Conservation (phyloP, 2,329 filamentous ascomycete species). For the Cladosporium sp. region DNA sequence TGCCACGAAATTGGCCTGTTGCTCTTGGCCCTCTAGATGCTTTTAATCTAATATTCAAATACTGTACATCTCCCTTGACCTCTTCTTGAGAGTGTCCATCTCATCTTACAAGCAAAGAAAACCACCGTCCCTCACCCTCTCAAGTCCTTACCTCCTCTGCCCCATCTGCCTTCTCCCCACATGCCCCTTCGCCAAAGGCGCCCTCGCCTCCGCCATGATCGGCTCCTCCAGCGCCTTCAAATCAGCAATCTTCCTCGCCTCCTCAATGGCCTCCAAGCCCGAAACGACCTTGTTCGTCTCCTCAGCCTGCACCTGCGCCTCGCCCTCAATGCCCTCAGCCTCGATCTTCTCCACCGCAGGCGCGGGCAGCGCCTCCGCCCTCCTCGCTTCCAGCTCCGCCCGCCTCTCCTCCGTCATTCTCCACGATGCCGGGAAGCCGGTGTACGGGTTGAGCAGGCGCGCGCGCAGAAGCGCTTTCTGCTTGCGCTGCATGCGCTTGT, state of each 20-base stretch:
- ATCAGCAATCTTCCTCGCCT: slow-evolving; percentile 23
- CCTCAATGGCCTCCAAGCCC: slow-evolving; percentile 27
- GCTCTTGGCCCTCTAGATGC: too few relatives aligned
- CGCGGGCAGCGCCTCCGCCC: slow-evolving; percentile 39
- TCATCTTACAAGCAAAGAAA: slow-evolving; percentile 2
- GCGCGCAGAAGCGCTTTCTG: slow-evolving; percentile 10
- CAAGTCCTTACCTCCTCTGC: slow-evolving; percentile 14
- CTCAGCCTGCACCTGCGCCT: not conserved
- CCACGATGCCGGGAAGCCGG: slow-evolving; percentile 79
- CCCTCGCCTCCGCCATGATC: slow-evolving; percentile 29
- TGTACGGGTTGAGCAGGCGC: slow-evolving; percentile 55
- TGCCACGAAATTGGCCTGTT: too few relatives aligned
- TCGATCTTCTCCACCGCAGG: slow-evolving; percentile 35
- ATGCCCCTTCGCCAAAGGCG: slow-evolving; percentile 26
- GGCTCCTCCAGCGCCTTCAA: slow-evolving; percentile 25
- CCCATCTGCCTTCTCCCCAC: slow-evolving; percentile 28
- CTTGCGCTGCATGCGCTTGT: slow-evolving; percentile 14
- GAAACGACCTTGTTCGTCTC: slow-evolving; percentile 16
- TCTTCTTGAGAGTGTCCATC: not conserved
- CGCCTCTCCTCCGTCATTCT: slow-evolving; percentile 67
- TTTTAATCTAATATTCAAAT: too few relatives aligned
- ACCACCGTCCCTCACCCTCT: too few relatives aligned
- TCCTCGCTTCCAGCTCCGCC: slow-evolving; percentile 58
- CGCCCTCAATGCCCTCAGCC: slow-evolving; percentile 3
- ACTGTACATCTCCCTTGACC: slow-evolving; percentile 5